phyloP scores from a whole-genome alignment of 352 stramenopile genomes.

The Plasmopara halstedii region DNA sequence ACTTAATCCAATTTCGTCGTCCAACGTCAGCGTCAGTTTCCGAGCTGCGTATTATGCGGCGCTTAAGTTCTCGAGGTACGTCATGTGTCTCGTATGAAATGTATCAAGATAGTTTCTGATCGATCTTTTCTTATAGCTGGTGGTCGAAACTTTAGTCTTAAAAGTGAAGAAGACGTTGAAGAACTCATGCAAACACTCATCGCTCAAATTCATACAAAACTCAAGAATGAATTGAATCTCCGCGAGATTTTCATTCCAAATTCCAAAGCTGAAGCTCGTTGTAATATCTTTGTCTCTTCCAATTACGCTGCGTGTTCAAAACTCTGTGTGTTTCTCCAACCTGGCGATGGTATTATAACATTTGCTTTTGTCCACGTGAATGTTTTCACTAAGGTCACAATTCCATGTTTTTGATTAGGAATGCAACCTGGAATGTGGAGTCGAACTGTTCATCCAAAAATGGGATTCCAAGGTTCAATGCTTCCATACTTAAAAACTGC shows the following conservation, averaged over 20 bases:
- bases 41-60: conserved; percentile 26
- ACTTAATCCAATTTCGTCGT: conserved; percentile 10
- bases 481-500: conserved; percentile 84
- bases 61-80: conserved; percentile 49
- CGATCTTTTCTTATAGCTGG: conserved; percentile 11
- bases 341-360: conserved; percentile 39
- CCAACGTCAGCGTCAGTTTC: background rate
- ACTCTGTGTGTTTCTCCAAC: conserved; percentile 79
- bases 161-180: conserved; percentile 77
- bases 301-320: conserved; percentile 77
- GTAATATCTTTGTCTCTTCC: conserved; percentile 79
- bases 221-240: conserved; percentile 78
- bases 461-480: conserved; percentile 81
- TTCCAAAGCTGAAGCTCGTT: conserved; percentile 78
- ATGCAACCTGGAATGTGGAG: conserved; percentile 73
- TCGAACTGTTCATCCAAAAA: conserved; percentile 63
- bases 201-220: conserved; percentile 77
- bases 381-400: no score
- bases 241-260: conserved; percentile 86
- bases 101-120: no score
- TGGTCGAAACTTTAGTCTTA: conserved; percentile 71
- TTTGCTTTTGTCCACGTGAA: no score
- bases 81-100: background rate
- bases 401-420: no score
- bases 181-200: conserved; percentile 81